Percentiles rank a stretch among this genome's conserved stretches.
Conservation (phyloP, 108 stramenopile species). For the Licmophora abbreviata region DNA sequence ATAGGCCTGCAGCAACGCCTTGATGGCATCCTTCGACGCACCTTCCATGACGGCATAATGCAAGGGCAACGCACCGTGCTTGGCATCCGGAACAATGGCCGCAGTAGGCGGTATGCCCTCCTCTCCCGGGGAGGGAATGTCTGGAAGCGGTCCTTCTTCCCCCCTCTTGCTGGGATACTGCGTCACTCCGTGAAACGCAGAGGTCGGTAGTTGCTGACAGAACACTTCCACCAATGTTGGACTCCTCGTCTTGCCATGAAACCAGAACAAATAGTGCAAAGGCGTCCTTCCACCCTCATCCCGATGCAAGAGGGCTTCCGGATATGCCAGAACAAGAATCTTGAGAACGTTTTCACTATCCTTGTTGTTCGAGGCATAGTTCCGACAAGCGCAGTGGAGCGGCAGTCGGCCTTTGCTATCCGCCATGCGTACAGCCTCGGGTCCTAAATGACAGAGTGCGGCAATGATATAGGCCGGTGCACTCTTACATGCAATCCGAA, state of each 20-base stretch:
- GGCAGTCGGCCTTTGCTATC: slow-evolving; percentile 28
- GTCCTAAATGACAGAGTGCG: slow-evolving; percentile 46
- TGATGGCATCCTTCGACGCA: slow-evolving; percentile 26
- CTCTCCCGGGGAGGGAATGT: slow-evolving; percentile 20
- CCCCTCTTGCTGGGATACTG: slow-evolving; percentile 14
- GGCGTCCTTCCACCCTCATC: slow-evolving; percentile 52
- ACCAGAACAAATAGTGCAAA: slow-evolving; percentile 58
- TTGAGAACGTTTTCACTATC: slow-evolving; percentile 23
- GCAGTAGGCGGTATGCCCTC: slow-evolving; percentile 24
- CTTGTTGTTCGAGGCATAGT: slow-evolving; percentile 16
- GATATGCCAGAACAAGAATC: slow-evolving; percentile 28
- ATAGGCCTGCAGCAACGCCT: slow-evolving; percentile 21
- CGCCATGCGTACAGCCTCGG: slow-evolving; percentile 18
- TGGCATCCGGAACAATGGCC: slow-evolving; percentile 32
- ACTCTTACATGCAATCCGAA: slow-evolving; percentile 20
- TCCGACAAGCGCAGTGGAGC: slow-evolving; percentile 33
- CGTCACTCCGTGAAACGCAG: no score
- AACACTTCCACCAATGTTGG: slow-evolving; percentile 26
- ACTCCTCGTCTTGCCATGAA: slow-evolving; percentile 32
- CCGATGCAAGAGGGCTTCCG: slow-evolving; percentile 27
- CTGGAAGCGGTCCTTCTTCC: slow-evolving; percentile 18
- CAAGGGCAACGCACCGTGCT: slow-evolving; percentile 40
- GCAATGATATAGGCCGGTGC: slow-evolving; percentile 33
- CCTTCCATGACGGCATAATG: slow-evolving; percentile 55
- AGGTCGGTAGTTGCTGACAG: slow-evolving; percentile 17